Percentiles rank a stretch among this genome's conserved stretches.
Conservation (phyloP, 495 filamentous ascomycete species). For the Penicillium canariense region DNA sequence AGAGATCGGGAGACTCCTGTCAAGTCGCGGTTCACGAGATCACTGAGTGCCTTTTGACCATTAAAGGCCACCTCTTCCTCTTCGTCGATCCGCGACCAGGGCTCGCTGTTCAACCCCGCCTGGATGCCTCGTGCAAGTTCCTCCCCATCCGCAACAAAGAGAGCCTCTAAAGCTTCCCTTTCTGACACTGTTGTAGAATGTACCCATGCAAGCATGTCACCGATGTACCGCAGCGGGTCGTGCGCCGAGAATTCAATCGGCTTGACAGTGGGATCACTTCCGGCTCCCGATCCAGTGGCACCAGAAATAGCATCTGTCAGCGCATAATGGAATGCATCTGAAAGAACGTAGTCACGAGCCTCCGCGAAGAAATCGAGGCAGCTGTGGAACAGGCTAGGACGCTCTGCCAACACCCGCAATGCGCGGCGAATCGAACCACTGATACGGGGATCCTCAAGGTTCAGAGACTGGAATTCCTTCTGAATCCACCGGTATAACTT, state of each 20-base stretch:
- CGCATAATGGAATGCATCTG: conserved; percentile 87
- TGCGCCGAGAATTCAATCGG: conserved; percentile 94
- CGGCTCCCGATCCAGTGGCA: conserved; percentile 18
- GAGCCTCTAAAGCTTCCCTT: conserved; percentile 82
- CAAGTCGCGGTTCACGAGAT: conserved; percentile 84
- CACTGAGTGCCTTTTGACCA: conserved; percentile 76
- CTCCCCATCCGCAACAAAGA: conserved; percentile 91
- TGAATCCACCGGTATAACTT: conserved; percentile 95
- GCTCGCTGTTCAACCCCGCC: conserved; percentile 80
- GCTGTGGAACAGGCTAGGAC: conserved; percentile 86
- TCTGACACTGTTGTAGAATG: conserved; percentile 94
- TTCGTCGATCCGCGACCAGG: conserved; percentile 67
- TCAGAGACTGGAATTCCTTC: conserved; percentile 85
- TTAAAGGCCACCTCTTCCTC: conserved; percentile 70
- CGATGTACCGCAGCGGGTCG: conserved; percentile 87
- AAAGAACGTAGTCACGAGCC: conserved; percentile 80
- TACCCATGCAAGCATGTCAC: conserved; percentile 97
- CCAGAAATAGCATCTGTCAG: conserved; percentile 69
- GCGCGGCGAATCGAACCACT: conserved; percentile 81
- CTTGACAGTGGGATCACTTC: conserved; percentile 59
- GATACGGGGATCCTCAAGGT: conserved; percentile 93
- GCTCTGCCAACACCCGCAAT: conserved; percentile 82
- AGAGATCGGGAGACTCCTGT: conserved; percentile 73
- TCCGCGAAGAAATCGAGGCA: conserved; percentile 94
- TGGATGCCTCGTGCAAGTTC: conserved; percentile 84